These are phyloP conservation scores for Rosa persica DNA, from an alignment of 306 rosid genomes.

Conservation along the genomic window DNA sequence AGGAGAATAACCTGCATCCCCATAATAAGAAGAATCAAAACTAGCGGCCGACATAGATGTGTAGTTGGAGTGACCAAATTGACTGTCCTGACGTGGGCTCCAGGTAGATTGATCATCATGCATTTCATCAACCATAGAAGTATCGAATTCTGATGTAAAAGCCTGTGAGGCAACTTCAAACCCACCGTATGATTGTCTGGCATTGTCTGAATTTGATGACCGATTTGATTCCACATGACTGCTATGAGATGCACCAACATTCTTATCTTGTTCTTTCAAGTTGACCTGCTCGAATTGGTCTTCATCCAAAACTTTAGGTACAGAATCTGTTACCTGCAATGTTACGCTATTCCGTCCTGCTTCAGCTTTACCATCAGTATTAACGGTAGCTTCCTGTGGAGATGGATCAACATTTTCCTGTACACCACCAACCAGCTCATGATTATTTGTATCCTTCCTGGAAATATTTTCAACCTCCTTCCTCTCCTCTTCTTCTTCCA, in stretches of 20 bases:
- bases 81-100: conserved; percentile 50
- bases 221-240: conserved; percentile 37
- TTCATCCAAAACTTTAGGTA: conserved; percentile 34
- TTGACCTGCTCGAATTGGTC: conserved; percentile 69
- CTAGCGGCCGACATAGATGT: conserved; percentile 49
- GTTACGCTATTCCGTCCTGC: conserved; percentile 25
- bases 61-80: conserved; percentile 35
- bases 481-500: conserved; percentile 79
- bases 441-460: conserved; percentile 34
- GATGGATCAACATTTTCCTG: conserved; percentile 31
- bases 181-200: conserved; percentile 40
- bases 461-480: conserved; percentile 40
- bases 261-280: conserved; percentile 64
- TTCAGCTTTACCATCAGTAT: conserved; percentile 29
- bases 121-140: conserved; percentile 45
- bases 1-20: conserved; percentile 51
- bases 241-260: conserved; percentile 26
- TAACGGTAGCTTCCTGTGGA: conserved; percentile 29
- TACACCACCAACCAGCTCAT: conserved; percentile 37
- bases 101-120: conserved; percentile 41
- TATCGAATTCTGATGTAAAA: conserved; percentile 37
- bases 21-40: conserved; percentile 48
- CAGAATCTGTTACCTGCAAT: conserved; percentile 36
- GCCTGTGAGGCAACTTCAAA: conserved; percentile 48
- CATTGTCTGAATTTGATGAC: conserved; percentile 49